A percentile compares a stretch with the other conserved stretches of the same genome.
These are phyloP conservation scores for Panicum miliaceum DNA, from an alignment of 176 grass and related monocot genomes.

Conservation along the genomic window DNA sequence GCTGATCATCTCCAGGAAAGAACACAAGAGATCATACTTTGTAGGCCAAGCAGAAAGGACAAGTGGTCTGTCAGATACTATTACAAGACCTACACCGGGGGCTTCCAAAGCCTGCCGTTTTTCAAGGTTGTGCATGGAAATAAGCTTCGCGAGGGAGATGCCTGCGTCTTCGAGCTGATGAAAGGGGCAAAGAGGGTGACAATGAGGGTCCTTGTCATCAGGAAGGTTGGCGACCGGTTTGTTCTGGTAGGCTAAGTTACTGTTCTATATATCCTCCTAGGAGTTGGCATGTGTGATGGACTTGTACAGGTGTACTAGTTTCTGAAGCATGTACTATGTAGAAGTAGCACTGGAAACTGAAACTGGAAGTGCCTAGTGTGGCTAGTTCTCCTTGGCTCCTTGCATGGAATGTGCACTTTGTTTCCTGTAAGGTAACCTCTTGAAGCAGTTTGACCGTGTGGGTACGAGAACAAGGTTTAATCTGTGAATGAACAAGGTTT, in stretches of 20 bases:
- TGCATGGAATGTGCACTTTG: slow-evolving; percentile 22
- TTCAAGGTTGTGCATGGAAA: slow-evolving; percentile 33
- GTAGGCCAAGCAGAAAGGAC: slow-evolving; percentile 9
- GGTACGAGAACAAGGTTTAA: not conserved
- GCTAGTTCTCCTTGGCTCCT: not conserved
- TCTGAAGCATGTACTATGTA: not conserved
- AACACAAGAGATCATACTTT: not conserved
- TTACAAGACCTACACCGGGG: not conserved
- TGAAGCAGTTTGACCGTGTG: not conserved
- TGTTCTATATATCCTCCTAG: not conserved
- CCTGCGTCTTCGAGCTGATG: slow-evolving; percentile 55
- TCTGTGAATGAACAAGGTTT: not conserved
- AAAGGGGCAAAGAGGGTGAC: slow-evolving; percentile 13
- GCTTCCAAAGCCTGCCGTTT: not conserved
- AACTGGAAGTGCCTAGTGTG: not conserved
- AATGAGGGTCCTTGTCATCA: slow-evolving; percentile 38
- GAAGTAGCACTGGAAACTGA: not conserved
- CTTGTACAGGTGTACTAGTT: slow-evolving; percentile 3
- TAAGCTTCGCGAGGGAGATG: slow-evolving; percentile 14
- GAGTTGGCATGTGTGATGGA: not conserved
- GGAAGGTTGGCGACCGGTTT: not conserved
- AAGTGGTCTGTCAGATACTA: slow-evolving; percentile 30
- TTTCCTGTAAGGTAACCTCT: not conserved
- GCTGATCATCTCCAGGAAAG: slow-evolving; percentile 28
- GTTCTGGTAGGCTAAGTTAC: not conserved